Conservation (phyloP, 2,329 filamentous ascomycete species). For the Fusarium annulatum region DNA sequence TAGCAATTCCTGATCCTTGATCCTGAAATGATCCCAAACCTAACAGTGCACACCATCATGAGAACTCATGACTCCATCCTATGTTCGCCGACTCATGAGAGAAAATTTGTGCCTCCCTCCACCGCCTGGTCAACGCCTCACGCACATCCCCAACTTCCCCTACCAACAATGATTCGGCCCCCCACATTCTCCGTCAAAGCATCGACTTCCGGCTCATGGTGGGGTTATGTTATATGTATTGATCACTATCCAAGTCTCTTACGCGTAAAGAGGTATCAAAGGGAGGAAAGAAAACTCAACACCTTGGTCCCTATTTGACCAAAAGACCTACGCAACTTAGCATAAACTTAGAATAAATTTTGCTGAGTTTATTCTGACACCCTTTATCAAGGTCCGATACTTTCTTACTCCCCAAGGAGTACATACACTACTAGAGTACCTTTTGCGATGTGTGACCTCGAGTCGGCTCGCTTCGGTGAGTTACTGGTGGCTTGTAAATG, state of each 20-base stretch:
- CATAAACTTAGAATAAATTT: neutral
- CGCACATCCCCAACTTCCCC: conserved; percentile 37
- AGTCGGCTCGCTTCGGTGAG: conserved; percentile 27
- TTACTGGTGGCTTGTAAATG: neutral
- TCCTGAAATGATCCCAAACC: neutral
- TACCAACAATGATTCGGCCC: conserved; percentile 36
- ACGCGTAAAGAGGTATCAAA: conserved; percentile 34
- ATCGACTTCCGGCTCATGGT: conserved; percentile 40
- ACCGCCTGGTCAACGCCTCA: conserved; percentile 39
- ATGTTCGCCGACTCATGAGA: conserved; percentile 2
- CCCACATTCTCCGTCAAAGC: conserved; percentile 44
- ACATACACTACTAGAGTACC: neutral
- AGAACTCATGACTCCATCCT: conserved; percentile 17
- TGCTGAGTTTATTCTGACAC: neutral
- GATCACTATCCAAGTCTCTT: conserved; percentile 16
- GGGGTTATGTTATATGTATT: conserved; percentile 27
- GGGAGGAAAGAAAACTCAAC: neutral
- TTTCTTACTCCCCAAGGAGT: neutral
- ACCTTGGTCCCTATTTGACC: neutral
- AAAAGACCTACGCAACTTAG: neutral
- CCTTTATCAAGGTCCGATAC: neutral
- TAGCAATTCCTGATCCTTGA: neutral
- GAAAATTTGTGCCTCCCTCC: conserved; percentile 38
- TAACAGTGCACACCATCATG: conserved; percentile 2
- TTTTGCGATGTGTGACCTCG: conserved; percentile 7